Evolutionary conservation across 2,329 filamentous ascomycete genomes (phyloP).

Genomic region (Malbranchea zuffiana): DNA sequence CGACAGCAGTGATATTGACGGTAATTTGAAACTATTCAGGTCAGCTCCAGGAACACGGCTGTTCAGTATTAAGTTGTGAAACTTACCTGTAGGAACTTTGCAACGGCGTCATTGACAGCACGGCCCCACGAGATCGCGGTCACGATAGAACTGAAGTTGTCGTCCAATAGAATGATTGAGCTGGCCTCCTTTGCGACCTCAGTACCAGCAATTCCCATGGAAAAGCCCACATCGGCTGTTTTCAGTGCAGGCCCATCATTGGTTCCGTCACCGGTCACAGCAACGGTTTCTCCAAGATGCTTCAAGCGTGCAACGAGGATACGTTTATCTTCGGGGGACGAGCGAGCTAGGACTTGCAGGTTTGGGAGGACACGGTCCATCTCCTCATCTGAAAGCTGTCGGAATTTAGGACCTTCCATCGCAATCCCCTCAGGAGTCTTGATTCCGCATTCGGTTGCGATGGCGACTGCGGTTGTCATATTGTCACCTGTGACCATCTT

Average conservation of each 20-base stretch:
- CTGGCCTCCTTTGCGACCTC: slow-evolving; percentile 59
- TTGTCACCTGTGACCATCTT: slow-evolving; percentile 67
- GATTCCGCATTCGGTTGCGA: slow-evolving; percentile 64
- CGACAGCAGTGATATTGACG: slow-evolving; percentile 84
- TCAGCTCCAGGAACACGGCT: not conserved
- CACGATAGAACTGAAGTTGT: slow-evolving; percentile 55
- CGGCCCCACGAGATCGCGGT: slow-evolving; percentile 59
- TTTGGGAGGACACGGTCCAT: slow-evolving; percentile 49
- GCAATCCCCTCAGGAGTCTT: slow-evolving; percentile 47
- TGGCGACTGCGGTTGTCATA: slow-evolving; percentile 59
- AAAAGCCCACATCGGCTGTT: slow-evolving; percentile 56
- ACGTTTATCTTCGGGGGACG: slow-evolving; percentile 56
- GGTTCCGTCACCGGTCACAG: slow-evolving; percentile 54
- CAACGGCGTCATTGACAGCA: slow-evolving; percentile 56
- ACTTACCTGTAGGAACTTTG: slow-evolving; percentile 50
- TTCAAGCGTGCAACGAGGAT: slow-evolving; percentile 53
- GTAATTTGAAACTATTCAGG: slow-evolving; percentile 44
- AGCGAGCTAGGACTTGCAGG: slow-evolving; percentile 54
- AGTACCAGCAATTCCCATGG: slow-evolving; percentile 57
- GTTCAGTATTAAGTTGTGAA: not conserved
- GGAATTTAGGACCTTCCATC: slow-evolving; percentile 60
- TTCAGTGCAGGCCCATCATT: slow-evolving; percentile 57
- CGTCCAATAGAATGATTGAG: slow-evolving; percentile 57
- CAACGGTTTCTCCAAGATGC: slow-evolving; percentile 51
- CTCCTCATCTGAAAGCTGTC: slow-evolving; percentile 48